These are phyloP conservation scores for Condylostoma magnum DNA, from an alignment of 169 alveolate genomes.

Conservation along the genomic window DNA sequence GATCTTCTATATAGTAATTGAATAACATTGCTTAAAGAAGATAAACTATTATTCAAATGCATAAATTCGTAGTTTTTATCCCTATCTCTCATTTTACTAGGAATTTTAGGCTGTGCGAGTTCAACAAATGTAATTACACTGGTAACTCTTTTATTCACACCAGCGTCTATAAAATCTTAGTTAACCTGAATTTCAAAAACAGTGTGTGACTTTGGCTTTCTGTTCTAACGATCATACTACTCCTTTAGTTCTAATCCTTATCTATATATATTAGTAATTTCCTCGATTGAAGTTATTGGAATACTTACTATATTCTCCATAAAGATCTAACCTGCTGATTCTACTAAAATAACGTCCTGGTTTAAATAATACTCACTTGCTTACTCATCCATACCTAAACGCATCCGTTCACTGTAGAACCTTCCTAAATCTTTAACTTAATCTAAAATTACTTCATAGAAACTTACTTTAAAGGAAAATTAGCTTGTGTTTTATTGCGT, in stretches of 20 bases:
- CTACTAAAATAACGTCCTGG: constrained; percentile 8
- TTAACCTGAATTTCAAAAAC: not conserved
- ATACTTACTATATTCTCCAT: not conserved
- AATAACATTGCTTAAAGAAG: too few relatives aligned
- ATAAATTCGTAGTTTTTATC: not conserved
- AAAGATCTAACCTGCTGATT: not conserved
- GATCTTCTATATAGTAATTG: too few relatives aligned
- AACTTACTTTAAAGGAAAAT: constrained; percentile 1
- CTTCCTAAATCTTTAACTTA: constrained; percentile 10
- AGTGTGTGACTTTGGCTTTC: not conserved
- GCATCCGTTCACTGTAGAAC: not conserved
- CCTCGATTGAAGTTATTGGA: not conserved
- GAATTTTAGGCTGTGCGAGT: not conserved
- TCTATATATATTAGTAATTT: not conserved
- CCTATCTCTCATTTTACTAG: too few relatives aligned
- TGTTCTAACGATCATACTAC: not conserved
- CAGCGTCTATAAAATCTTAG: not conserved
- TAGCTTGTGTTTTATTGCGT: not conserved
- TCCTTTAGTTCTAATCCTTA: not conserved
- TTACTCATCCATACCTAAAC: not conserved
- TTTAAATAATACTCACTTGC: not conserved
- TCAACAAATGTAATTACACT: constrained; percentile 10
- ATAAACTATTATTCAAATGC: too few relatives aligned
- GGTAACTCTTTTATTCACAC: not conserved
- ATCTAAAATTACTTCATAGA: constrained; percentile 1